Percentiles rank a stretch among this genome's conserved stretches.
Evolutionary conservation across 371 early-diverging fungal genomes (phyloP).

Genomic region (Syncephalastrum sp.): DNA sequence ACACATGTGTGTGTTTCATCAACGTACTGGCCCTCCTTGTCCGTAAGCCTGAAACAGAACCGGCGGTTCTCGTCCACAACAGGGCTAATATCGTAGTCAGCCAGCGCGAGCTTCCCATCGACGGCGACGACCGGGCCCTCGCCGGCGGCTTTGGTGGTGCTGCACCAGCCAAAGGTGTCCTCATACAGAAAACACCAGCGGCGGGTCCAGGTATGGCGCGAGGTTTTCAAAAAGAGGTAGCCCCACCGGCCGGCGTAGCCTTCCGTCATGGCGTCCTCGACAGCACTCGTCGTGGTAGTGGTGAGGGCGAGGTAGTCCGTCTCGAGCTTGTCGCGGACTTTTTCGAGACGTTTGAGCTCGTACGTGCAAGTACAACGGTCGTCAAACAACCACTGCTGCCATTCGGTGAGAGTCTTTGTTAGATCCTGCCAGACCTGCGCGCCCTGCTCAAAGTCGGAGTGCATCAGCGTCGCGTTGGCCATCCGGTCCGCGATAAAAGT

Average conservation of each 20-base stretch:
- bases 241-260: constrained; percentile 22
- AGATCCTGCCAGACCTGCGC: constrained; percentile 34
- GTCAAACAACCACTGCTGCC: constrained; percentile 43
- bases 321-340: constrained; percentile 24
- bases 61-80: constrained; percentile 55
- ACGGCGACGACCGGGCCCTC: constrained; percentile 42
- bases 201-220: constrained; percentile 13
- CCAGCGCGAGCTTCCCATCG: constrained; percentile 53
- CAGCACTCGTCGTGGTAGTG: constrained; percentile 2
- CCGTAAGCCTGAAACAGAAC: constrained; percentile 64
- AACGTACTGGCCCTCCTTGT: constrained; percentile 13
- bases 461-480: constrained; percentile 18
- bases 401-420: constrained; percentile 21
- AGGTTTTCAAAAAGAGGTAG: constrained; percentile 22
- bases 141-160: constrained; percentile 14
- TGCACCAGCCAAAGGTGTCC: constrained; percentile 54
- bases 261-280: constrained; percentile 19
- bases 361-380: constrained; percentile 26
- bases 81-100: constrained; percentile 54
- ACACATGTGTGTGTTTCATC: neutral
- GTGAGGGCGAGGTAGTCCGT: constrained; percentile 18
- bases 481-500: constrained; percentile 33
- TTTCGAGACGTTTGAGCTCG: constrained; percentile 28
- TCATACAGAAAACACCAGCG: constrained; percentile 22
- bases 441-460: constrained; percentile 27